These are phyloP conservation scores for Zanthoxylum bungeanum DNA, from an alignment of 345 rosid species.

Conservation along the genomic window DNA sequence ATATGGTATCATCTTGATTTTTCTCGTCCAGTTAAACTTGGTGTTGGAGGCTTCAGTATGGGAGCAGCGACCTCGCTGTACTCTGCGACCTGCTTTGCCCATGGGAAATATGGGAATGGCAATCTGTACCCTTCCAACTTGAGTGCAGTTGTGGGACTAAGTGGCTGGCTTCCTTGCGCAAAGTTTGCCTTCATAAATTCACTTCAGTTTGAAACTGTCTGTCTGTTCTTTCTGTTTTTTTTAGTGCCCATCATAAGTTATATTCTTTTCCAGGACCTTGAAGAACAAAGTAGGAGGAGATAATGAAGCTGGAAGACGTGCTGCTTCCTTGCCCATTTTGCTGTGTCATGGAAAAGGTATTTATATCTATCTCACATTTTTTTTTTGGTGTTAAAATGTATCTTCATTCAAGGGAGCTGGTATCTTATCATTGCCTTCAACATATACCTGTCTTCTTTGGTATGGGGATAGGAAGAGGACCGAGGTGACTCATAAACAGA, in stretches of 20 bases:
- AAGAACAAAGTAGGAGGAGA: slow-evolving; percentile 48
- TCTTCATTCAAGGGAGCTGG: not conserved
- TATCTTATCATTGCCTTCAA: not conserved
- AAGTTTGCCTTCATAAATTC: slow-evolving; percentile 49
- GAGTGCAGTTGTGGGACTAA: slow-evolving; percentile 79
- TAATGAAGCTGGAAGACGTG: slow-evolving; percentile 56
- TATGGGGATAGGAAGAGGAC: not conserved
- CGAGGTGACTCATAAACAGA: not conserved
- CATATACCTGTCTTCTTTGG: not conserved
- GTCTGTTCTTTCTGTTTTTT: not conserved
- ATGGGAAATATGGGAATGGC: slow-evolving; percentile 71
- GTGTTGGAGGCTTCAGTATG: slow-evolving; percentile 99
- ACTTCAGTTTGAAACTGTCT: slow-evolving; percentile 9
- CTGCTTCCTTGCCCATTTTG: slow-evolving; percentile 75
- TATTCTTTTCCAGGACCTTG: slow-evolving; percentile 49
- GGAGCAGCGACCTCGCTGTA: slow-evolving; percentile 91
- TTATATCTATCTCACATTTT: slow-evolving; percentile 7
- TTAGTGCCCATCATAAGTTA: not conserved
- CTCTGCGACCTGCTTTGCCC: slow-evolving; percentile 73
- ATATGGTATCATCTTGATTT: slow-evolving; percentile 11
- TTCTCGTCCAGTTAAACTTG: slow-evolving; percentile 72
- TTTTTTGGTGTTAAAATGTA: not conserved
- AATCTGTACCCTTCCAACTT: slow-evolving; percentile 67
- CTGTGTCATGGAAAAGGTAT: slow-evolving; percentile 88
- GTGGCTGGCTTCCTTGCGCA: slow-evolving; percentile 99